These are phyloP conservation scores for Haberlea rhodopensis DNA, from an alignment of 257 asterid species.

Conservation along the genomic window DNA sequence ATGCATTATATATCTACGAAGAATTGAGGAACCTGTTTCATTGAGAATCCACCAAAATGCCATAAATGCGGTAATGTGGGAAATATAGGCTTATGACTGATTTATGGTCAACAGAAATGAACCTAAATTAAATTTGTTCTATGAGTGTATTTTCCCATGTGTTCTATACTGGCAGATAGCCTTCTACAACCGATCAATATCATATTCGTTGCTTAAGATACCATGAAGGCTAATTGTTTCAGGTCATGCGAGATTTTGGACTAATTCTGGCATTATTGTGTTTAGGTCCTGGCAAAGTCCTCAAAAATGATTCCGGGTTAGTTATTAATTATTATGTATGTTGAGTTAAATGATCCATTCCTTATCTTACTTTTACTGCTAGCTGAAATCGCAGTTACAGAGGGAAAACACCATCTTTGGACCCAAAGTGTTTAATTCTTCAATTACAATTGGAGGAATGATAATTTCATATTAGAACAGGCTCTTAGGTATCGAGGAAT, in stretches of 20 bases:
- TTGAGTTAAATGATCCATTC: not conserved
- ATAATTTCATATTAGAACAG: not conserved
- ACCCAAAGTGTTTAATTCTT: constrained; percentile 12
- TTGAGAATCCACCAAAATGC: too few relatives aligned
- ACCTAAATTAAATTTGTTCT: not conserved
- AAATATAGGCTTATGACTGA: too few relatives aligned
- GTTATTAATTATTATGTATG: constrained; percentile 24
- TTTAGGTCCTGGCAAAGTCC: constrained; percentile 86
- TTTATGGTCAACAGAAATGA: not conserved
- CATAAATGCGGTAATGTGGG: too few relatives aligned
- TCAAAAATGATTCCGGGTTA: constrained; percentile 94
- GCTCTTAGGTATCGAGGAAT: not conserved
- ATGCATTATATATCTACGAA: too few relatives aligned
- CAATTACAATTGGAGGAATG: not conserved
- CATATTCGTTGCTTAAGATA: not conserved
- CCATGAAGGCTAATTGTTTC: not conserved
- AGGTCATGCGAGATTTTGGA: not conserved
- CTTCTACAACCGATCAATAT: not conserved
- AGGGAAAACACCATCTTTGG: not conserved
- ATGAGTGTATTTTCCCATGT: not conserved
- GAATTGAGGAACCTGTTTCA: too few relatives aligned
- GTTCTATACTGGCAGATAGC: not conserved
- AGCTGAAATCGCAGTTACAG: not conserved
- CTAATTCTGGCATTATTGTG: constrained; percentile 31
- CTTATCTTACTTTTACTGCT: not conserved